Conservation (phyloP, 345 rosid species). For the Populus deltoides region DNA sequence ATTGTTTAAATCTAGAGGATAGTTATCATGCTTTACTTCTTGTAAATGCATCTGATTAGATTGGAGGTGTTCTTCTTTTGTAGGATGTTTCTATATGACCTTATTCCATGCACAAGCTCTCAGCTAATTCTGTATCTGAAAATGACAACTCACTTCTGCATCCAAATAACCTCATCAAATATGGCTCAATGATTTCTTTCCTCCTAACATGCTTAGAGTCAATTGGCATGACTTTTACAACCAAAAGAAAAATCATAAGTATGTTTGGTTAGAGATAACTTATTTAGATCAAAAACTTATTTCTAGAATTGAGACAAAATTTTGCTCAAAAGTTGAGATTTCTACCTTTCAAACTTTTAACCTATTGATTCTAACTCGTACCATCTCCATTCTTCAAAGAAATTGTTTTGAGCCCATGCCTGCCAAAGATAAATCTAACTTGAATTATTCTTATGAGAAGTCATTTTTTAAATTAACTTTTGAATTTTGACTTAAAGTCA, state of each 20-base stretch:
- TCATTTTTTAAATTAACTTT: neutral
- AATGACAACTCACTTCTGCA: neutral
- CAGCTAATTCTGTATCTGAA: constrained; percentile 5
- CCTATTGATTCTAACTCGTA: no score
- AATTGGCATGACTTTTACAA: neutral
- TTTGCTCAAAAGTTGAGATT: no score
- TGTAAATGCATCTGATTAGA: neutral
- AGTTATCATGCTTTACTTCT: neutral
- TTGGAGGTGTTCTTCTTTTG: neutral
- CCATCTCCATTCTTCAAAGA: neutral
- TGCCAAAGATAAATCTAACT: neutral
- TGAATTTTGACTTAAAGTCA: neutral
- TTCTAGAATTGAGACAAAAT: neutral
- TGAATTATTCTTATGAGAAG: neutral
- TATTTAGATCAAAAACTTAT: no score
- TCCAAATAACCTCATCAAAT: neutral
- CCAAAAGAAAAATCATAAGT: neutral
- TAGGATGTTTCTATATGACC: neutral
- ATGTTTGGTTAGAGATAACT: neutral
- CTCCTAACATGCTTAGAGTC: neutral
- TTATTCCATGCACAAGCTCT: neutral
- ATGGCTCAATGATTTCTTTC: neutral
- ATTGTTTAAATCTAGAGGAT: no score
- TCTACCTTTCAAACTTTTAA: no score
- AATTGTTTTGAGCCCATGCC: neutral